Evolutionary conservation across 495 filamentous ascomycete genomes (phyloP), one percentile per base, ranked within the genome.

Genomic region (Penicillium herquei): DNA sequence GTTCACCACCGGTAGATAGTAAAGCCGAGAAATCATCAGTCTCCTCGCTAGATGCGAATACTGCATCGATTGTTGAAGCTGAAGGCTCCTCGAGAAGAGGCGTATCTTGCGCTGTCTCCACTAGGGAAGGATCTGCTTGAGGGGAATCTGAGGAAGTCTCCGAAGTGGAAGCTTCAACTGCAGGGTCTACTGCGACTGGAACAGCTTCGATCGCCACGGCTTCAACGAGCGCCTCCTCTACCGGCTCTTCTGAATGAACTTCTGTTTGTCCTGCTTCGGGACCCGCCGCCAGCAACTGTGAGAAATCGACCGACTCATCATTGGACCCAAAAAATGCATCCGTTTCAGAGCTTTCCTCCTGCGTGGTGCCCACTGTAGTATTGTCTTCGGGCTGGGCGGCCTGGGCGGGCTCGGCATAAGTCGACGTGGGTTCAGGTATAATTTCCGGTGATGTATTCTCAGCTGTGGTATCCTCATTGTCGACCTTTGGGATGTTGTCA

Each of bases 21-120:
- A 52, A 35, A 31, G 50, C 50, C 9, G 50, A 42, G 18, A 52
- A 52, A 18, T 52, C 50, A 17, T 52, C 50, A 6, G 39, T 13
- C 13, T 43, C 50, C 17, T 44, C 50, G 14, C 50, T 43, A 8
- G 39, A 42, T 13, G 10, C 50, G 16, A 52, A 52, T 6, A 52
- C 39, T 18, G 50, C 50, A 8, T 42, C 30, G 26, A 52, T 35
- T 2, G 50, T 44, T 7, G 39, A 44, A 6, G 26, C 3, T 34
- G 43, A 39, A 13, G 26, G 21, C 21, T 26, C 21, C 21, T 26
- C 21, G 21, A 26, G 21, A 26, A 26, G 21, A 26, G 21, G 21
- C 4, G 21, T 26, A 26, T 26, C 31, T 17, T 32, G 34, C 3
- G 3, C 2, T 30, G 49, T 16, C 14, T 41, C 18, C 3, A n/a